Evolutionary conservation across 2,329 filamentous ascomycete species (phyloP).

Genomic region (Pyricularia sp.): DNA sequence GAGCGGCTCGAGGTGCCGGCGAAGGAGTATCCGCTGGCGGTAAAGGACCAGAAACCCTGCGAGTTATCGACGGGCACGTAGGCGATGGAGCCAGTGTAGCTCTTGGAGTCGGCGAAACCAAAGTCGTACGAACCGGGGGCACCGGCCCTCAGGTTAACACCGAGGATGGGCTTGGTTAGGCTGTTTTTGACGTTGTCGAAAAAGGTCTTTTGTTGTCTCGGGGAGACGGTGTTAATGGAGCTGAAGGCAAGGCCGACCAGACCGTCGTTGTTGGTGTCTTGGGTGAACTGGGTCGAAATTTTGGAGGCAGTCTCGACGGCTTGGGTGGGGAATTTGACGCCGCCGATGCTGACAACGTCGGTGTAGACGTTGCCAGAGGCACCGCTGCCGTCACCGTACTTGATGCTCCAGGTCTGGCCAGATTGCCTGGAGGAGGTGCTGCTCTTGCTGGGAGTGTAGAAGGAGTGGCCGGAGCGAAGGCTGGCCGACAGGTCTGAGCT

Average conservation of each 20-base stretch:
- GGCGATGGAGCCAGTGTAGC: conserved; percentile 21
- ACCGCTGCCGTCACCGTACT: conserved; percentile 21
- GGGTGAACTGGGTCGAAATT: conserved; percentile 17
- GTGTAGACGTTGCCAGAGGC: conserved; percentile 22
- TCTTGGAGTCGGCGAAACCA: conserved; percentile 20
- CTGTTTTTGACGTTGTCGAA: conserved; percentile 24
- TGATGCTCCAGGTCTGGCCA: conserved; percentile 20
- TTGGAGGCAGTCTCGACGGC: conserved; percentile 20
- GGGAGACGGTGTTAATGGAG: conserved; percentile 20
- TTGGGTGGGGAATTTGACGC: conserved; percentile 17
- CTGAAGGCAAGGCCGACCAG: conserved; percentile 19
- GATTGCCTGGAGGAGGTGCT: conserved; percentile 17
- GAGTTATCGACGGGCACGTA: conserved; percentile 22
- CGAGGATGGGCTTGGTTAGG: conserved; percentile 40
- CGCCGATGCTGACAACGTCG: conserved; percentile 20
- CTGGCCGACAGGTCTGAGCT: conserved; percentile 16
- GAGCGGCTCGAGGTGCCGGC: conserved; percentile 16
- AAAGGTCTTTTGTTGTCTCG: conserved; percentile 18
- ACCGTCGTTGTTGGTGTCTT: conserved; percentile 14
- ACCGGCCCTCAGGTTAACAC: conserved; percentile 29
- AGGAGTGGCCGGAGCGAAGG: conserved; percentile 16
- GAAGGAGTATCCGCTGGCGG: conserved; percentile 21
- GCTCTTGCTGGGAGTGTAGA: conserved; percentile 20
- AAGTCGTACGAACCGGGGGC: conserved; percentile 28
- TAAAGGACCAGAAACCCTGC: conserved; percentile 28